Conservation (phyloP, 768 basidiomycete genomes). For the Mycena maculata region DNA sequence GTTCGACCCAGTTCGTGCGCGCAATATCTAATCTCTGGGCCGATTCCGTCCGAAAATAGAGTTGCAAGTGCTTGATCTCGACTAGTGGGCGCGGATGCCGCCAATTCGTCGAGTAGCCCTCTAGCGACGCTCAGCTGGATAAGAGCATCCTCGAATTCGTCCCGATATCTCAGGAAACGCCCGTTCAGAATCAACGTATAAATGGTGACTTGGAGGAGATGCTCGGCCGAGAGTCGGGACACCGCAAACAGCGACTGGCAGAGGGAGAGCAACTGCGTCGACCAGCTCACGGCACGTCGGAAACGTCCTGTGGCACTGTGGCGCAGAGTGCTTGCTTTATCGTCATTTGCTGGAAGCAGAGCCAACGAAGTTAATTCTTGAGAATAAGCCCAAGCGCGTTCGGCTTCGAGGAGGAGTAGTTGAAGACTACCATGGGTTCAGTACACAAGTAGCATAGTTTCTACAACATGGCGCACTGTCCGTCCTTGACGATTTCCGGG, state of each 20-base stretch:
- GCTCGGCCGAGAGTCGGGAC: slow-evolving; percentile 64
- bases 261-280: slow-evolving; percentile 79
- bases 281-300: slow-evolving; percentile 82
- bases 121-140: slow-evolving; percentile 84
- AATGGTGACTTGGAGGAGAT: slow-evolving; percentile 75
- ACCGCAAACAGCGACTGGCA: slow-evolving; percentile 71
- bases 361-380: slow-evolving; percentile 76
- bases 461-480: slow-evolving; percentile 71
- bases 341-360: slow-evolving; percentile 61
- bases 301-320: slow-evolving; percentile 85
- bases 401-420: slow-evolving; percentile 88
- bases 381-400: slow-evolving; percentile 92
- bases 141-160: slow-evolving; percentile 81
- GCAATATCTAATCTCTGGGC: slow-evolving; percentile 91
- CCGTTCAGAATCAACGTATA: slow-evolving; percentile 88
- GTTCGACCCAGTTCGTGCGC: slow-evolving; percentile 87
- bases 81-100: slow-evolving; percentile 72
- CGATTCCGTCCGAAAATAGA: slow-evolving; percentile 86
- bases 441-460: slow-evolving; percentile 11
- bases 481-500: slow-evolving; percentile 79
- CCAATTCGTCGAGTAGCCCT: slow-evolving; percentile 75
- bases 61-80: slow-evolving; percentile 89
- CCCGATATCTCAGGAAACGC: slow-evolving; percentile 81
- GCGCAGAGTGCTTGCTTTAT: slow-evolving; percentile 66
- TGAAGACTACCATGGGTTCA: slow-evolving; percentile 66